Evolutionary conservation across 2,329 filamentous ascomycete genomes (phyloP).

Genomic region (Aaosphaeria arxii): DNA sequence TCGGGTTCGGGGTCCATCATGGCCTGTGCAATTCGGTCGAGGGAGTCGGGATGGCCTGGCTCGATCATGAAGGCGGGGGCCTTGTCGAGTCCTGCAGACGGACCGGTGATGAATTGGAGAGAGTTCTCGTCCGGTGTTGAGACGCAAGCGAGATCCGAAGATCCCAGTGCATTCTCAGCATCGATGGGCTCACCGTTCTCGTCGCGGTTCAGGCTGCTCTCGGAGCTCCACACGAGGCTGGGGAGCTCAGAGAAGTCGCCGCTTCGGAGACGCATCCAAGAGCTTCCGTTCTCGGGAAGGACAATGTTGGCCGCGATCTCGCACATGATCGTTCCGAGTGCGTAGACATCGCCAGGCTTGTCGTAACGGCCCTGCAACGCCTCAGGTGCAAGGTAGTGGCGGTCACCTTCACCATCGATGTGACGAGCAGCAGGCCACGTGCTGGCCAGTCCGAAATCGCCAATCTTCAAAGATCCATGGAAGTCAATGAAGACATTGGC

Average conservation of each 20-base stretch:
- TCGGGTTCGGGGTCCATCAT: slow-evolving; percentile 79
- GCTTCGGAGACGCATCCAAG: slow-evolving; percentile 85
- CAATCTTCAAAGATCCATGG: slow-evolving; percentile 79
- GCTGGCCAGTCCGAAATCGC: slow-evolving; percentile 80
- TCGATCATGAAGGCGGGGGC: slow-evolving; percentile 84
- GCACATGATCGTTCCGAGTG: slow-evolving; percentile 88
- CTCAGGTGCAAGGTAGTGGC: slow-evolving; percentile 93
- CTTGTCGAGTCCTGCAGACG: slow-evolving; percentile 18
- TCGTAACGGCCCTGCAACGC: slow-evolving; percentile 83
- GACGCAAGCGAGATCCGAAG: slow-evolving; percentile 25
- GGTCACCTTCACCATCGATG: slow-evolving; percentile 89
- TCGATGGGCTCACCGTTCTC: slow-evolving; percentile 48
- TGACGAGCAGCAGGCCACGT: slow-evolving; percentile 71
- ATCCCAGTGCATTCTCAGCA: slow-evolving; percentile 14
- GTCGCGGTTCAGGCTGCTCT: slow-evolving; percentile 70
- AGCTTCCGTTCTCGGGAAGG: slow-evolving; percentile 86
- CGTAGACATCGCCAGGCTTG: slow-evolving; percentile 90
- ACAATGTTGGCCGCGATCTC: slow-evolving; percentile 94
- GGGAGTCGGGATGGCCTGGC: slow-evolving; percentile 65
- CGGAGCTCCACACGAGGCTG: slow-evolving; percentile 76
- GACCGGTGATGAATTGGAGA: slow-evolving; percentile 34
- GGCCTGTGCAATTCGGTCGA: slow-evolving; percentile 80
- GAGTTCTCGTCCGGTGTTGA: slow-evolving; percentile 38
- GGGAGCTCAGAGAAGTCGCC: slow-evolving; percentile 88
- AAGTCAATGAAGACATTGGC: slow-evolving; percentile 81